These are phyloP conservation scores for Chalciporus piperatus DNA, from an alignment of 768 basidiomycete species.

Conservation along the genomic window DNA sequence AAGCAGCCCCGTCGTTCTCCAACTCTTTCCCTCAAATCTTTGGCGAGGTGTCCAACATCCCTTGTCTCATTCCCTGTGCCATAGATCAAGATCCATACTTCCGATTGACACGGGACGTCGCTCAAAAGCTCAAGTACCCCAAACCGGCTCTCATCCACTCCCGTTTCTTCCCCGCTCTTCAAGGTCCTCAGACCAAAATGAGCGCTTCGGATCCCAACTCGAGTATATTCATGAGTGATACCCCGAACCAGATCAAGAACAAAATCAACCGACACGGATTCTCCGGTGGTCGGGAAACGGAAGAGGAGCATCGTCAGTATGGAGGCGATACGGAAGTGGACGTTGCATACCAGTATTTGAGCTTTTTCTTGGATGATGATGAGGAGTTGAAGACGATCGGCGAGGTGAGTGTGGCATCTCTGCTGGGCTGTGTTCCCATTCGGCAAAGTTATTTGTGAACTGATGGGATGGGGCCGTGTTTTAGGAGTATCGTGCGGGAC, in stretches of 20 bases:
- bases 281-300: constrained; percentile 92
- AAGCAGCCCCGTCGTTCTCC: constrained; percentile 95
- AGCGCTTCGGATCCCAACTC: constrained; percentile 92
- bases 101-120: constrained; percentile 95
- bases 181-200: constrained; percentile 99
- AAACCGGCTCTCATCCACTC: constrained; percentile 92
- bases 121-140: constrained; percentile 89
- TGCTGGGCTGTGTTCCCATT: not conserved
- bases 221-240: constrained; percentile 96
- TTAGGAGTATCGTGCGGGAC: constrained; percentile 91
- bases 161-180: constrained; percentile 97
- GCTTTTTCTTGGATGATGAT: constrained; percentile 95
- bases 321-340: constrained; percentile 96
- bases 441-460: not conserved
- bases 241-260: constrained; percentile 90
- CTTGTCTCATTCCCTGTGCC: constrained; percentile 94
- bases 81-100: constrained; percentile 99
- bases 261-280: constrained; percentile 97
- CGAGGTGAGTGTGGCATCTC: constrained; percentile 43
- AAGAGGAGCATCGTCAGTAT: constrained; percentile 84
- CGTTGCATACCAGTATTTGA: constrained; percentile 91
- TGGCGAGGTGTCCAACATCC: constrained; percentile 75
- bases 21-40: constrained; percentile 99
- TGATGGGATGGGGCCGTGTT: not conserved
- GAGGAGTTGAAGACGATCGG: constrained; percentile 77